A percentile compares a stretch with the other conserved stretches of the same genome.
These are phyloP conservation scores for Medicago arabica DNA, from an alignment of 306 rosid genomes.

Conservation along the genomic window DNA sequence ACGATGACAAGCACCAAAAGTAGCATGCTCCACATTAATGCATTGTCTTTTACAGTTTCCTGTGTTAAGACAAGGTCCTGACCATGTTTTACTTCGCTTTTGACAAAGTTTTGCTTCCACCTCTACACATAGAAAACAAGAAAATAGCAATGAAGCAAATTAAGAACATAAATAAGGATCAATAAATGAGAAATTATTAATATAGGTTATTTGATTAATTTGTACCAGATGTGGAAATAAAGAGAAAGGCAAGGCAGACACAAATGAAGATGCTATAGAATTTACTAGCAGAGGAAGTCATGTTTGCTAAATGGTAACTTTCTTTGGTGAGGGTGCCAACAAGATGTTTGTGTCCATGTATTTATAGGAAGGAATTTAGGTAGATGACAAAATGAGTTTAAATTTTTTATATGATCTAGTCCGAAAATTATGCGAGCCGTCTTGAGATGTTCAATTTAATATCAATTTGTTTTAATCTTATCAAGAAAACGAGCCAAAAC, in stretches of 20 bases:
- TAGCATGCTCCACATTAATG: background rate
- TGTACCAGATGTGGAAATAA: background rate
- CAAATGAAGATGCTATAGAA: background rate
- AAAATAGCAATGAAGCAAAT: background rate
- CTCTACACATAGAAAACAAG: background rate
- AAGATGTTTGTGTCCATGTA: too few species aligned
- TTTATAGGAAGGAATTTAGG: too few species aligned
- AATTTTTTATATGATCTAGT: too few species aligned
- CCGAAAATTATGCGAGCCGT: too few species aligned
- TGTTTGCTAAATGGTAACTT: background rate
- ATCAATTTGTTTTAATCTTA: too few species aligned
- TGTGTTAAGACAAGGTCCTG: background rate
- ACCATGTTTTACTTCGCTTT: constrained; percentile 8
- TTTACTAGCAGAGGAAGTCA: background rate
- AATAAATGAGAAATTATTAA: too few species aligned
- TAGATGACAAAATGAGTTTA: too few species aligned
- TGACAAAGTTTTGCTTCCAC: background rate
- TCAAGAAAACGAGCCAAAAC: too few species aligned
- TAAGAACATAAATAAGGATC: background rate
- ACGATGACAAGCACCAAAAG: constrained; percentile 14
- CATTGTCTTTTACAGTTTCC: background rate
- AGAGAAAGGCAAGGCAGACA: background rate
- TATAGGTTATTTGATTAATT: background rate
- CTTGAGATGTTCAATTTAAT: too few species aligned
- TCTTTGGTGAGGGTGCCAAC: background rate